Evolutionary conservation across 1,284 basidiomycete species (phyloP).

Genomic region (Malassezia slooffiae): DNA sequence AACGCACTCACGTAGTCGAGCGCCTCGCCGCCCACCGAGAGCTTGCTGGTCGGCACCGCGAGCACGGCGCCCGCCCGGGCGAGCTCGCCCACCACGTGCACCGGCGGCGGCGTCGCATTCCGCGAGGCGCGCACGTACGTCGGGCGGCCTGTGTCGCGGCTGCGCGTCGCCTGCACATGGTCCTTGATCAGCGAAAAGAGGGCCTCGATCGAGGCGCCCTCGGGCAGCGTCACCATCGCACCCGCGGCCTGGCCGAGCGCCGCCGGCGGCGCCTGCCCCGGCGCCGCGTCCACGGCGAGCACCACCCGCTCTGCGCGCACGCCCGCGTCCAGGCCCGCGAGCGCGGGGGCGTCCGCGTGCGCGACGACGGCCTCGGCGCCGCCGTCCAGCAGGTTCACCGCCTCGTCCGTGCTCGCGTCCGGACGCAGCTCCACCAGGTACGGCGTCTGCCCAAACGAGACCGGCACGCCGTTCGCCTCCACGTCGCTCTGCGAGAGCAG

Average conservation of each 20-base stretch:
- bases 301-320: constrained; percentile 26
- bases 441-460: constrained; percentile 14
- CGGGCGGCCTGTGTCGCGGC: constrained; percentile 31
- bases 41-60: constrained; percentile 25
- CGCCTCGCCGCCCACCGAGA: constrained; percentile 14
- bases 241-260: constrained; percentile 24
- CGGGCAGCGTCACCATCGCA: constrained; percentile 23
- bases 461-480: constrained; percentile 1
- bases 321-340: constrained; percentile 21
- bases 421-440: constrained; percentile 19
- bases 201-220: constrained; percentile 17
- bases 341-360: constrained; percentile 15
- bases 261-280: constrained; percentile 20
- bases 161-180: constrained; percentile 21
- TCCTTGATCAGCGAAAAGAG: constrained; percentile 20
- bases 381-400: constrained; percentile 29
- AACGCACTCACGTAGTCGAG: constrained; percentile 39
- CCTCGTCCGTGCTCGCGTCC: constrained; percentile 18
- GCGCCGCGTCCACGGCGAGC: constrained; percentile 14
- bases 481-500: constrained; percentile 20
- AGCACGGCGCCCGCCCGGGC: constrained; percentile 23
- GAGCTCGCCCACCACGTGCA: constrained; percentile 22
- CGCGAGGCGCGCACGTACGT: constrained; percentile 28
- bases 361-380: constrained; percentile 33
- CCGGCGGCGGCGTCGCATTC: constrained; percentile 10